Percentiles rank a stretch among this genome's conserved stretches.
These are phyloP conservation scores for Chaetomidium leptoderma DNA, from an alignment of 495 filamentous ascomycete genomes.

Conservation along the genomic window DNA sequence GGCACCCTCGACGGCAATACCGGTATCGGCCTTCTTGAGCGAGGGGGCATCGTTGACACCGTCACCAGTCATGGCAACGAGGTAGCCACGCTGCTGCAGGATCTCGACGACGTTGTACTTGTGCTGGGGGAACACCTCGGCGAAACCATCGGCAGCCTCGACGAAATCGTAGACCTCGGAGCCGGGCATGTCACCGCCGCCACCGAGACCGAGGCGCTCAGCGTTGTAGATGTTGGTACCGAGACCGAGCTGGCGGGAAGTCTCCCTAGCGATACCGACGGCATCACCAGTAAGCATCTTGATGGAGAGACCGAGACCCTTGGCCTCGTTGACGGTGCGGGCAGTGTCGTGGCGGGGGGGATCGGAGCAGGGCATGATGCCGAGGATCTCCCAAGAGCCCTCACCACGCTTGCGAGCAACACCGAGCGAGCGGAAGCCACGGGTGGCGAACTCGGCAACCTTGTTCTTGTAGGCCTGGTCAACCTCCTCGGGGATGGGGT, in stretches of 20 bases:
- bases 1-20: constrained; percentile 90
- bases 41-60: constrained; percentile 97
- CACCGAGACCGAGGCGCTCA: constrained; percentile 75
- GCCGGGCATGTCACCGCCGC: constrained; percentile 85
- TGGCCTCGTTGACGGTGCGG: constrained; percentile 84
- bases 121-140: constrained; percentile 95
- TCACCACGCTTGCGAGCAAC: constrained; percentile 80
- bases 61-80: constrained; percentile 97
- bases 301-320: constrained; percentile 79
- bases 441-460: constrained; percentile 82
- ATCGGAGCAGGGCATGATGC: constrained; percentile 90
- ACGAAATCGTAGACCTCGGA: constrained; percentile 93
- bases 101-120: constrained; percentile 98
- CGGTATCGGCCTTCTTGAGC: constrained; percentile 90
- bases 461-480: constrained; percentile 81
- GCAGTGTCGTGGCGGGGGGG: constrained; percentile 89
- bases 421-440: constrained; percentile 89
- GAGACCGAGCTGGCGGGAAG: constrained; percentile 81
- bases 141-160: constrained; percentile 90
- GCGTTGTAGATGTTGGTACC: constrained; percentile 94
- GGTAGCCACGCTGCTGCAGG: constrained; percentile 91
- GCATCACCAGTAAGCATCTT: constrained; percentile 98
- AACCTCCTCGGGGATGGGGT: constrained; percentile 66
- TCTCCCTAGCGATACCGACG: constrained; percentile 88
- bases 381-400: constrained; percentile 80